phyloP scores from a whole-genome alignment of 2,329 filamentous ascomycete species.

The Botrytis porri region DNA sequence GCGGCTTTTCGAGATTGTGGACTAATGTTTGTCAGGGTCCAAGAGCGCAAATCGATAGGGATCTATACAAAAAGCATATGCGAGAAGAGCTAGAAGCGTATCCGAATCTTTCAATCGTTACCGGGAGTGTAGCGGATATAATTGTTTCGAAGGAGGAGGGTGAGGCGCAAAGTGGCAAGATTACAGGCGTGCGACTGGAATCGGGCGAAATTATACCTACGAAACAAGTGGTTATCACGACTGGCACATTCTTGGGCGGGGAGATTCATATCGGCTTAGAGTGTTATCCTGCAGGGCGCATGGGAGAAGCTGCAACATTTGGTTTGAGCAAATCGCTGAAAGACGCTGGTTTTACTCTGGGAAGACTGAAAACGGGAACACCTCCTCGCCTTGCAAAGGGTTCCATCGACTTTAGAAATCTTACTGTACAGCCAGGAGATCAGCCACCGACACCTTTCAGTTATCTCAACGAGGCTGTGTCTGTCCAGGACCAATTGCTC shows the following conservation, averaged over 20 bases:
- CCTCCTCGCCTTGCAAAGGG: slow-evolving; percentile 80
- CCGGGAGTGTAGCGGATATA: slow-evolving; percentile 90
- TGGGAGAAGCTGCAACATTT: slow-evolving; percentile 91
- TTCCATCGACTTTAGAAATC: slow-evolving; percentile 72
- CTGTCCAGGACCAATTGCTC: slow-evolving; percentile 77
- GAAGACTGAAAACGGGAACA: slow-evolving; percentile 91
- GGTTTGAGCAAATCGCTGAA: slow-evolving; percentile 86
- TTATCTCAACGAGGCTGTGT: slow-evolving; percentile 76
- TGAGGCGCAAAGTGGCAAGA: slow-evolving; percentile 60
- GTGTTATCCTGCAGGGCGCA: slow-evolving; percentile 79
- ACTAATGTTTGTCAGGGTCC: slow-evolving; percentile 56
- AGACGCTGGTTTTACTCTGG: slow-evolving; percentile 84
- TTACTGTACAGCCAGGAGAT: slow-evolving; percentile 77
- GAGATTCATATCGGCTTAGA: slow-evolving; percentile 95
- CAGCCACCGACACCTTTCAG: slow-evolving; percentile 87
- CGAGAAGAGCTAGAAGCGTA: slow-evolving; percentile 77
- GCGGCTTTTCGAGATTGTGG: not conserved
- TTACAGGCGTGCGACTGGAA: slow-evolving; percentile 82
- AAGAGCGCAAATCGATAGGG: slow-evolving; percentile 89
- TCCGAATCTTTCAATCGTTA: slow-evolving; percentile 73
- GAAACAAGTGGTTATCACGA: slow-evolving; percentile 85
- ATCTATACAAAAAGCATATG: slow-evolving; percentile 88
- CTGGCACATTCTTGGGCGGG: slow-evolving; percentile 89
- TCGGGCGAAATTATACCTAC: slow-evolving; percentile 81
- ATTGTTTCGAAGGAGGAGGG: slow-evolving; percentile 60